Evolutionary conservation across 1,284 basidiomycete genomes (phyloP).

Genomic region (Ustilago shanxiensis): DNA sequence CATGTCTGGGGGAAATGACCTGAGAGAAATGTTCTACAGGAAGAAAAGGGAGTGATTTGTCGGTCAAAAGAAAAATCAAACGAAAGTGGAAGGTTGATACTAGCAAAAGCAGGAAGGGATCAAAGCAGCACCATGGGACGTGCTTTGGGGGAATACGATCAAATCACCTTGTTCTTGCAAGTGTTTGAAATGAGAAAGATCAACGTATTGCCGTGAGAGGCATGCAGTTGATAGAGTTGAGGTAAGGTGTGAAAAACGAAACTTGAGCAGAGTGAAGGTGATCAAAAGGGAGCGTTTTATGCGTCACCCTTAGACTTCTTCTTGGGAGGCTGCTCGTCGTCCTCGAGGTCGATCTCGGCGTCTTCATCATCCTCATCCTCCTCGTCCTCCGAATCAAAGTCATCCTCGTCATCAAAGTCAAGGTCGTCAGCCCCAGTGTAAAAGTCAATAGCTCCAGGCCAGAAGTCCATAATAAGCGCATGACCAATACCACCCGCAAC

Average conservation of each 20-base stretch:
- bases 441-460: constrained; percentile 64
- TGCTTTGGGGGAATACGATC: neutral
- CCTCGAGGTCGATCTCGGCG: constrained; percentile 66
- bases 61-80: neutral
- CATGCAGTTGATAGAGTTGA: too few species aligned
- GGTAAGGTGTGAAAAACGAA: too few species aligned
- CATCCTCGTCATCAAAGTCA: constrained; percentile 59
- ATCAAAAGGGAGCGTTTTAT: constrained; percentile 20
- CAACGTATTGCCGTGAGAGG: neutral
- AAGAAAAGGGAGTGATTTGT: constrained; percentile 3
- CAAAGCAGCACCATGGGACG: too few species aligned
- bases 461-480: constrained; percentile 65
- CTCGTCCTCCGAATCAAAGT: constrained; percentile 53
- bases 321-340: constrained; percentile 59
- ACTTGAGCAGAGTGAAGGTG: too few species aligned
- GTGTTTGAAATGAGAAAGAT: too few species aligned
- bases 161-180: too few species aligned
- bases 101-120: neutral
- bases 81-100: neutral
- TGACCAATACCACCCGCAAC: constrained; percentile 64
- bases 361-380: constrained; percentile 66
- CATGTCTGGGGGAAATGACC: constrained; percentile 9
- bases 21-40: constrained; percentile 19
- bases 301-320: constrained; percentile 61
- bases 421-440: constrained; percentile 62